phyloP scores from a whole-genome alignment of 176 grass and related monocot genomes.

The Aegilops umbellulata region DNA sequence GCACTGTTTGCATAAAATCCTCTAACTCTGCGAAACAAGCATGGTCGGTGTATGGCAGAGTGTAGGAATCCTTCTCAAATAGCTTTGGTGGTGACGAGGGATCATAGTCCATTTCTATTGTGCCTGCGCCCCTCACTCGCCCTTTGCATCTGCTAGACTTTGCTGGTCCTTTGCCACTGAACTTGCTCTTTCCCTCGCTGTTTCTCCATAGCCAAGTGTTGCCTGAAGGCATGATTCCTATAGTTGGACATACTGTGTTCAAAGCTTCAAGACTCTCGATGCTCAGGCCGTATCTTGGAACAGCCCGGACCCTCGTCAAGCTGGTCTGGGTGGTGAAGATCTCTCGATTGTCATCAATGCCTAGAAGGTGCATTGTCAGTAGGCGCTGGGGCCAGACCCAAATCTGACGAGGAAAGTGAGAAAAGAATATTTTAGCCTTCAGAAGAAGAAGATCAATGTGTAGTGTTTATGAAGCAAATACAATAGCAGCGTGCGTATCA shows the following conservation, averaged over 20 bases:
- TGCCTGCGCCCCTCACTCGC: neutral
- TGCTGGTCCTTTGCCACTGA: neutral
- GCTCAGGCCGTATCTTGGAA: conserved; percentile 78
- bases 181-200: neutral
- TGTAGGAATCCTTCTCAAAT: conserved; percentile 58
- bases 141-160: conserved; percentile 29
- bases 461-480: neutral
- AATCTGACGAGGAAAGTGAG: conserved; percentile 43
- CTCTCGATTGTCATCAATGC: conserved; percentile 48
- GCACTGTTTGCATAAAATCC: conserved; percentile 59
- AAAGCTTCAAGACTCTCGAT: conserved; percentile 69
- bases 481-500: neutral
- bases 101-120: conserved; percentile 20
- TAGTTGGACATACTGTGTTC: conserved; percentile 71
- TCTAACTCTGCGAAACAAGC: conserved; percentile 71
- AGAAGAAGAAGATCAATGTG: neutral
- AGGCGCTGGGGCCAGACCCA: conserved; percentile 92
- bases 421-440: neutral
- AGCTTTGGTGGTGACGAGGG: conserved; percentile 44
- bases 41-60: conserved; percentile 81
- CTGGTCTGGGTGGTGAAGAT: conserved; percentile 81
- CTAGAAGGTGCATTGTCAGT: conserved; percentile 74
- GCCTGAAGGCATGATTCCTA: conserved; percentile 80
- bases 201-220: conserved; percentile 54
- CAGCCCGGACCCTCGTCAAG: conserved; percentile 63